Base-by-base conservation (phyloP, 805 yeast species). In the Starmera dryadoides region DNA sequence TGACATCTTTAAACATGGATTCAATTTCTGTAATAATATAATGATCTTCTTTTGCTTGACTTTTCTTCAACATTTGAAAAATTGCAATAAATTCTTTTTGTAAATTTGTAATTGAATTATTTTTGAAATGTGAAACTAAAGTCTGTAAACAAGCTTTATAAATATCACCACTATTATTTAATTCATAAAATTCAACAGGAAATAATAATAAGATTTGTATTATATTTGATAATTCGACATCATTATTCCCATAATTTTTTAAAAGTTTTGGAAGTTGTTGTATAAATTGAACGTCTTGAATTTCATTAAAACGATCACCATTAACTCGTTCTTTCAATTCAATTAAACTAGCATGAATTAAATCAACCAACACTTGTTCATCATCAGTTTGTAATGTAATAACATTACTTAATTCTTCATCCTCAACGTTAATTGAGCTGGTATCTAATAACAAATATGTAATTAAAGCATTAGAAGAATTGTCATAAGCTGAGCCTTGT, bases 391-490 rank as follows among this genome's bases (percentile, higher is more conserved):
- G 37, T 12, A 67, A 42, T 2, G 57, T 60, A 22, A 70, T 47
- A 15, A 50, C 44, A 11, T 51, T 45, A 25, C 50, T 59, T 18
- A 77, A 44, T 6, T 56, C 34, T 20, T 32, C 57, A 2, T 55
- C 50, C 30, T 60, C 63, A 20, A 64, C 41, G 0, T 48, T 37
- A 17, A 64, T 40, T 1, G 72, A 55, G 0, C 75, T 64, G 3
- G 64, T 34, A 48, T 77, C 86, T 34, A 64, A 60, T 16, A 69
- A 47, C 4, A 69, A 50, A 45, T 68, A 74, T 2, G 63, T 56
- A 1, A 70, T 44, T 11, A 75, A 48, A 16, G 60, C 46, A 35
- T 67, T 69, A 54, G 77, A 67, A n/a, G 25, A 6, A n/a, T 34
- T 32, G 21, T 26, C 3, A 34, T 46, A 52, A 3, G 60, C 63